Base-by-base conservation (phyloP, 2,329 filamentous ascomycete genomes). In the Endoconidiophora laricicola region DNA sequence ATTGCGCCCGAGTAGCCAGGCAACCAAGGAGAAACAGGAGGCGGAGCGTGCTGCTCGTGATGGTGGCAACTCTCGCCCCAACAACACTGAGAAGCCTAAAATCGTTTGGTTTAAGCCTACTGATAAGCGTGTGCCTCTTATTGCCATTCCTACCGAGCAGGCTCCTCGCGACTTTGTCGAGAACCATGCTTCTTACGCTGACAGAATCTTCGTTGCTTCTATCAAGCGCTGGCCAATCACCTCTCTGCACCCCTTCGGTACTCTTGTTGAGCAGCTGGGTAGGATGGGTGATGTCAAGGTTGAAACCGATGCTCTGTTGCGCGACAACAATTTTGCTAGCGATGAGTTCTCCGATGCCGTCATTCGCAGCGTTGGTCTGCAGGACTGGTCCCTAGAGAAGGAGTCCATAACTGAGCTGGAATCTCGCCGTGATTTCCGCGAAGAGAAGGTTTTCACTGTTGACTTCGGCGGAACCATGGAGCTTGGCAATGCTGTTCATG, bases 81-180 rank as follows among this genome's bases (percentile, higher is more conserved):
- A 85, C 55, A 4, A 49, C 6, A 87, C 93, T 63, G 91, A 98
- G 56, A 95, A 95, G 69, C 91, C 91, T 55, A 98, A 98, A 79
- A 98, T 98, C 67, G 91, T 98, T 40, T 98, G 91, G 91, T 98
- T 98, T 72, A 98, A 98, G 73, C 91, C 91, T 52, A 98, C 91
- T 1, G 91, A 98, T 68, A 96, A 98, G 76, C 86, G 91, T 61
- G 91, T 98, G 44, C 91, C 91, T 46, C 73, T 98, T 57, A 98
- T 98, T 65, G 91, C 91, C 49, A 98, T 98, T 56, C 91, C 91
- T 1, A 98, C 91, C 2, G 91, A 98, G 65, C 91, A 98, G 67
- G 91, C 91, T 6, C 91, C 91, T 18, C 83, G 87, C 36, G 91
- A 96, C 67, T 98, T 98, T 60, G 91, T 98, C 24, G 91, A 98